Conservation (phyloP, 2,329 filamentous ascomycete genomes). For the Phaeosphaeriaceae sp. region DNA sequence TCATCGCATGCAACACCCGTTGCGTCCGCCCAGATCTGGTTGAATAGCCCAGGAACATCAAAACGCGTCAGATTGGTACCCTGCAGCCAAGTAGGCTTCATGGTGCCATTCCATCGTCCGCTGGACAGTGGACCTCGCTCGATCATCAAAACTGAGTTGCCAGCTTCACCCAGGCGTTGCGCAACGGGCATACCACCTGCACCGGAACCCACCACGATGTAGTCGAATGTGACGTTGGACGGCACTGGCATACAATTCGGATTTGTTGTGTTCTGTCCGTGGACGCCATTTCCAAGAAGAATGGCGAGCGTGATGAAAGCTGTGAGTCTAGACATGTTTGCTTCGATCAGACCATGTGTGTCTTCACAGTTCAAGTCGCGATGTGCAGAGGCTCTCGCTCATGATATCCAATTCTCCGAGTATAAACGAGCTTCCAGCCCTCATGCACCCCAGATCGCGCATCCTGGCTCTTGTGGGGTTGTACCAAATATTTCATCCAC, state of each 20-base stretch:
- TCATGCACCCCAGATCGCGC: not conserved
- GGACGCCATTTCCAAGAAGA: conserved; percentile 10
- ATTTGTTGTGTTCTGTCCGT: conserved; percentile 15
- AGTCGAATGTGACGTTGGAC: conserved; percentile 61
- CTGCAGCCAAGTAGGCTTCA: conserved; percentile 67
- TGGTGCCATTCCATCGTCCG: conserved; percentile 66
- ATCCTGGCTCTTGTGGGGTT: conserved; percentile 2
- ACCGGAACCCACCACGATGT: conserved; percentile 68
- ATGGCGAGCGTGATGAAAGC: conserved; percentile 15
- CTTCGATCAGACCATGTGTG: not conserved
- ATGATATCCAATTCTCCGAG: not conserved
- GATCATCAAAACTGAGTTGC: conserved; percentile 67
- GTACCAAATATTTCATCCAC: not conserved
- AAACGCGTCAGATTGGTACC: conserved; percentile 72
- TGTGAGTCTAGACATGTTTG: conserved; percentile 16
- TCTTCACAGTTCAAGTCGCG: not conserved
- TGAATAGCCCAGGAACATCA: conserved; percentile 73
- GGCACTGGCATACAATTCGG: conserved; percentile 20
- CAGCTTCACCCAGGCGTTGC: conserved; percentile 67
- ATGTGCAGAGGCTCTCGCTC: not conserved
- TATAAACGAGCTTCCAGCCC: not conserved
- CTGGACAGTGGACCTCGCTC: conserved; percentile 60
- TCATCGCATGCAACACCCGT: conserved; percentile 70
- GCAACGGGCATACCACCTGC: conserved; percentile 66
- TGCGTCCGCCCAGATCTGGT: conserved; percentile 70